Evolutionary conservation across 352 stramenopile genomes (phyloP), one percentile per base, ranked within the genome.

Genomic region (Phytophthora hibernalis): DNA sequence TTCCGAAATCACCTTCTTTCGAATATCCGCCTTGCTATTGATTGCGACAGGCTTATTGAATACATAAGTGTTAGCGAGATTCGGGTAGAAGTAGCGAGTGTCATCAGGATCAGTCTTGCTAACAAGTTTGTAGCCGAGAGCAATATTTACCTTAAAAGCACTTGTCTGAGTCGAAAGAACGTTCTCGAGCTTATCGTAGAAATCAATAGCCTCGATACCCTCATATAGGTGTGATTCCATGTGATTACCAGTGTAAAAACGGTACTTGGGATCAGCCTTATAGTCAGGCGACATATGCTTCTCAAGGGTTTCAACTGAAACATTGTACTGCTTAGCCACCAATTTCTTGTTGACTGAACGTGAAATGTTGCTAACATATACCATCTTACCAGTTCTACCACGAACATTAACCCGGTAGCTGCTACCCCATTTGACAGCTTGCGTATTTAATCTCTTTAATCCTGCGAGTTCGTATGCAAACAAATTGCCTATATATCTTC

Each of bases 321-420:
- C 33, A 33, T 59, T 65, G 53, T 69, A 69, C 9, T 33, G 28
- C 28, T 33, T 33, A 33, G 28, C 28, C 8, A 33, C 28, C 28
- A 33, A 33, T 12, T 12, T 58, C 43, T 43, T 20, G 22, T 68
- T 62, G 48, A 31, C 30, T 21, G 50, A 28, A 15, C 43, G 13
- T 11, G 44, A 53, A 33, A 68, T 21, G 30, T 68, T 55, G 31
- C 28, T 51, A 50, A 70, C 50, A 55, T 61, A 68, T 11, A 61
- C 44, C 45, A 61, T 61, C 21, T 54, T 64, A 7, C 56, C 56
- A 16, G 40, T 62, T 31, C 47, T 26, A 52, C 53, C 54, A 28
- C 51, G 49, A 13, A 72, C 55, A 55, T 67, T 66, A 42, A 72
- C 52, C 24, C 64, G 49, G 51, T 65, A 70, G 40, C 21, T 65